Conservation (phyloP, 495 filamentous ascomycete species). For the Lepraria neglecta region DNA sequence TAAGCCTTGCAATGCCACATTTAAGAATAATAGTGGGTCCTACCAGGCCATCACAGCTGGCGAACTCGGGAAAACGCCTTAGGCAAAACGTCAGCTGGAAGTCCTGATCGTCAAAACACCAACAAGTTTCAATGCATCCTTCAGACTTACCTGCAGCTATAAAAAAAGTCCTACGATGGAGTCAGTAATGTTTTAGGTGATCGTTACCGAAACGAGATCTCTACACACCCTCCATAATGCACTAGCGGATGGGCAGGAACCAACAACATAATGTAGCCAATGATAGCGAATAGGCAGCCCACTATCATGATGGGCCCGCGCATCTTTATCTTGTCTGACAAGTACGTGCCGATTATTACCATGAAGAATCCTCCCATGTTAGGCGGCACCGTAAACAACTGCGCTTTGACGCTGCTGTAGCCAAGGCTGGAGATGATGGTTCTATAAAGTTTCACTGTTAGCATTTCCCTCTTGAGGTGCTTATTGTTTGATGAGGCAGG, state of each 20-base stretch:
- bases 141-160: conserved; percentile 17
- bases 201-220: background rate
- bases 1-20: background rate
- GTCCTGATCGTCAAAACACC: background rate
- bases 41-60: conserved; percentile 25
- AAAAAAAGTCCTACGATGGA: conserved; percentile 15
- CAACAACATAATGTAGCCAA: conserved; percentile 37
- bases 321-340: conserved; percentile 38
- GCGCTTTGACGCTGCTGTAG: conserved; percentile 42
- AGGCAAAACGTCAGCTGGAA: conserved; percentile 1
- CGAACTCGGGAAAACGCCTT: conserved; percentile 23
- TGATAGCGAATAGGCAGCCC: conserved; percentile 35
- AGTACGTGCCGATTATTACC: conserved; percentile 36
- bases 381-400: conserved; percentile 47
- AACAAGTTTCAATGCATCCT: background rate
- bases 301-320: conserved; percentile 42
- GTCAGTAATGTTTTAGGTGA: conserved; percentile 3
- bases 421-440: conserved; percentile 46
- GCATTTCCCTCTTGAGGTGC: background rate
- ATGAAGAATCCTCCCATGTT: conserved; percentile 43
- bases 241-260: conserved; percentile 27
- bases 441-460: conserved; percentile 17
- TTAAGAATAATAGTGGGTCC: background rate
- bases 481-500: background rate
- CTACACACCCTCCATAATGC: conserved; percentile 27